Evolutionary conservation across 140 eudicot species (phyloP).

Genomic region (Cichorium intybus): DNA sequence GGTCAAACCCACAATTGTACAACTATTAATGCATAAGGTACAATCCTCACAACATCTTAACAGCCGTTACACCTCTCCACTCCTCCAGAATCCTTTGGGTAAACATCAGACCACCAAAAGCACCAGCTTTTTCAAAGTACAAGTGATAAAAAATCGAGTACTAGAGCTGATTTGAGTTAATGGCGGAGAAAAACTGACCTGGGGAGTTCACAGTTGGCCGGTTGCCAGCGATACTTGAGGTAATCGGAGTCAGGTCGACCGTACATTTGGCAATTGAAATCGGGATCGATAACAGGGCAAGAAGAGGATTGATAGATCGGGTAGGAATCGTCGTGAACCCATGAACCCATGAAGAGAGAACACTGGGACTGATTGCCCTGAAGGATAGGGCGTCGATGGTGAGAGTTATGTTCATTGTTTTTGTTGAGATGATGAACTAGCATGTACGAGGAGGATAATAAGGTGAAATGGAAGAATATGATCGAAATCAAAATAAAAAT

Average conservation of each 20-base stretch:
- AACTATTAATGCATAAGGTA: slow-evolving; percentile 7
- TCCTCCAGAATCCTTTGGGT: not conserved
- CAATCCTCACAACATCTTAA: not conserved
- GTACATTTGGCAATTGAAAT: slow-evolving; percentile 62
- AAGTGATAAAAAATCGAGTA: not conserved
- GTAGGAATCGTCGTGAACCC: slow-evolving; percentile 62
- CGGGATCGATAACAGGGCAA: slow-evolving; percentile 59
- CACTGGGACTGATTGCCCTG: slow-evolving; percentile 46
- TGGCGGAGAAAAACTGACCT: slow-evolving; percentile 29
- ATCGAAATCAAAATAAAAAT: not conserved
- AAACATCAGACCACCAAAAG: not conserved
- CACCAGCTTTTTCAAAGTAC: not conserved
- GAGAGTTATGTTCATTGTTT: slow-evolving; percentile 29
- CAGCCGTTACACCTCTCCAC: not conserved
- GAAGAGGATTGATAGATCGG: slow-evolving; percentile 46
- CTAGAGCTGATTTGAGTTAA: slow-evolving; percentile 7
- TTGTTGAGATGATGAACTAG: slow-evolving; percentile 40
- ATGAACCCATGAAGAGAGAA: slow-evolving; percentile 53
- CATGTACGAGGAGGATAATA: slow-evolving; percentile 24
- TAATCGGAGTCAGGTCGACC: slow-evolving; percentile 78
- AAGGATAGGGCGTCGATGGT: slow-evolving; percentile 39
- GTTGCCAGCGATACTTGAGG: slow-evolving; percentile 70
- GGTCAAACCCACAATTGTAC: slow-evolving; percentile 21
- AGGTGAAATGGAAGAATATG: slow-evolving; percentile 28
- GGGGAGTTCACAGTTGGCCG: slow-evolving; percentile 61